Base-by-base conservation (phyloP, 805 yeast genomes). In the Diddensiella transvaalensis region DNA sequence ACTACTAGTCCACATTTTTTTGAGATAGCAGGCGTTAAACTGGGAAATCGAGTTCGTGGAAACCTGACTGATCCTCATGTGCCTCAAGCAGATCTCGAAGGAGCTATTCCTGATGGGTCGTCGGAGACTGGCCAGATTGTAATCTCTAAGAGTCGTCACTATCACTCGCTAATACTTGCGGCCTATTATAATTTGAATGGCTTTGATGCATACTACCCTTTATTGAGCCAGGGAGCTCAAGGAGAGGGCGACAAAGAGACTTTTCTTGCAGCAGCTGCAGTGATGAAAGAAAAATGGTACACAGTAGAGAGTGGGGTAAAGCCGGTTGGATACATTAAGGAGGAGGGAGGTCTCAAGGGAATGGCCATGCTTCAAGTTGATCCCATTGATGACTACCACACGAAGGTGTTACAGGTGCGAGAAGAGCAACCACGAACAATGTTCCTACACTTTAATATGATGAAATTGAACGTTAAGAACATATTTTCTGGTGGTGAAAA, bases 201-300 rank as follows among this genome's bases (percentile, higher is more conserved):
- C 1, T 83, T 83, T 26, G 66, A 72, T 10, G 68, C 75, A 47
- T 82, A 74, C 60, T 82, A 80, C 59, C 79, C 79, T 2, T 65
- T 82, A 40, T 67, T 82, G 40, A 70, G 83, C 1, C 79, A 79
- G 62, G 82, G 83, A 26, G 74, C 72, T 35, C 77, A 76, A 3
- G 91, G 91, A n/a, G 87, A 82, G 65, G 91, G 90, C 44, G 90
- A 85, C 61, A 85, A 84, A 57, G 91, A 84, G 56, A 83, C 90
- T 0, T 82, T 83, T 51, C 69, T 82, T 47, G 86, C 87, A 0
- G 85, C 87, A 0, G 83, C 87, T 4, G 77, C 76, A 46, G 85
- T 83, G 1, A 64, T 82, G 48, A 69, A 69, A 33, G 75, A 84
- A 30, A 8, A 8, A 13, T 26, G 32, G 32, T 26, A 26, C 32